A percentile compares a stretch with the other conserved stretches of the same genome.
Conservation (phyloP, 768 basidiomycete genomes). For the Hygrophorus pudorinus region DNA sequence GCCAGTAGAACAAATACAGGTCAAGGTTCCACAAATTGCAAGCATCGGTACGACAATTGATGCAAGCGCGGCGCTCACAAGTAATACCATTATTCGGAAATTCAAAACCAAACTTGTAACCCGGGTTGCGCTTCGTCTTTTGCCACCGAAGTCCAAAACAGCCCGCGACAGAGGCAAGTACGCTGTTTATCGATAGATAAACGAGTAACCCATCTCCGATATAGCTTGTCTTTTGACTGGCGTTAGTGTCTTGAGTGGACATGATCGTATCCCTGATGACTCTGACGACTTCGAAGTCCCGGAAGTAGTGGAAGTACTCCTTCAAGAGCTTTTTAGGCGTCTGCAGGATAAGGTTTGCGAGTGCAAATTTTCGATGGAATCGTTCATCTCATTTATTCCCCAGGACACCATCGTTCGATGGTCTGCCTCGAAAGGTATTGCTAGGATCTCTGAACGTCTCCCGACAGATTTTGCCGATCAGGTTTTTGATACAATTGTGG, state of each 20-base stretch:
- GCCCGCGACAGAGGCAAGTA: constrained; percentile 33
- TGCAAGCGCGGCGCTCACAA: constrained; percentile 27
- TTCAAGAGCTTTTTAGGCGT: constrained; percentile 62
- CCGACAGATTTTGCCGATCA: constrained; percentile 68
- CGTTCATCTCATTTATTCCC: constrained; percentile 3
- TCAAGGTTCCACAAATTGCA: constrained; percentile 33
- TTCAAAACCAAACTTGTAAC: constrained; percentile 57
- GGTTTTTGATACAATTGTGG: constrained; percentile 71
- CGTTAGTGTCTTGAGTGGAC: constrained; percentile 3
- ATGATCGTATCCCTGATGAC: constrained; percentile 4
- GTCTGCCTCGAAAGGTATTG: constrained; percentile 88
- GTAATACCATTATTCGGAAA: constrained; percentile 64
- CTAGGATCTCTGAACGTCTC: constrained; percentile 74
- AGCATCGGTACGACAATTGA: constrained; percentile 35
- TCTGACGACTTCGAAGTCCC: constrained; percentile 53
- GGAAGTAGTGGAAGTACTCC: constrained; percentile 61
- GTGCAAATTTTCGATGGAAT: neutral
- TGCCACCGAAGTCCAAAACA: constrained; percentile 36
- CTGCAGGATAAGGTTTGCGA: constrained; percentile 71
- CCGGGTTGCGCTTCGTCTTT: constrained; percentile 49
- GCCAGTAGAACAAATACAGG: constrained; percentile 40
- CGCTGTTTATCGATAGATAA: neutral
- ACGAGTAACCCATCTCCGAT: constrained; percentile 3
- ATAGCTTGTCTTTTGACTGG: constrained; percentile 24
- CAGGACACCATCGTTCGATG: constrained; percentile 94